Evolutionary conservation across 2,329 filamentous ascomycete genomes (phyloP).

Genomic region (Verticillium alfalfae): DNA sequence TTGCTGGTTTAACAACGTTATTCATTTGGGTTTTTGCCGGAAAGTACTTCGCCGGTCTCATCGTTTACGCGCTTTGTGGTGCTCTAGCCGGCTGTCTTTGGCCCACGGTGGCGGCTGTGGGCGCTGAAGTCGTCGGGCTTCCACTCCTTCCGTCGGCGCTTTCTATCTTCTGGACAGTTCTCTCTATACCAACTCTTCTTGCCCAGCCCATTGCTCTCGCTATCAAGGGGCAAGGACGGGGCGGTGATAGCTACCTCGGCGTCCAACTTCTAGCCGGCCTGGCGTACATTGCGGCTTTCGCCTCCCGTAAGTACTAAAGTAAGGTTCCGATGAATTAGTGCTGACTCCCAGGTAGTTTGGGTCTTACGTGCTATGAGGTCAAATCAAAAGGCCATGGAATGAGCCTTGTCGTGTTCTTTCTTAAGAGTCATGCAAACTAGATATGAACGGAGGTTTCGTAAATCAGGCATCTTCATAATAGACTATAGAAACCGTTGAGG

Average conservation of each 20-base stretch:
- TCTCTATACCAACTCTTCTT: slow-evolving; percentile 67
- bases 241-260: slow-evolving; percentile 39
- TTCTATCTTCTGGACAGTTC: slow-evolving; percentile 65
- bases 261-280: slow-evolving; percentile 55
- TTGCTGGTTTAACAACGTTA: slow-evolving; percentile 59
- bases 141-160: slow-evolving; percentile 61
- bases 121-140: slow-evolving; percentile 69
- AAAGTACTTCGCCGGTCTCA: slow-evolving; percentile 56
- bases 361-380: too few relatives aligned
- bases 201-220: slow-evolving; percentile 59
- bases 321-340: too few relatives aligned
- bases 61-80: slow-evolving; percentile 67
- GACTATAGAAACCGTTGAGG: too few relatives aligned
- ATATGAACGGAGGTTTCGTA: too few relatives aligned
- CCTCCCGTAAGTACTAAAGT: slow-evolving; percentile 28
- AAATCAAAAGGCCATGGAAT: too few relatives aligned
- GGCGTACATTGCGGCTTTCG: slow-evolving; percentile 52
- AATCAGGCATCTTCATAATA: too few relatives aligned
- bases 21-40: slow-evolving; percentile 70
- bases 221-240: slow-evolving; percentile 33
- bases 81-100: slow-evolving; percentile 67
- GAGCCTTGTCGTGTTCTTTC: too few relatives aligned
- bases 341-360: too few relatives aligned
- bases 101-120: slow-evolving; percentile 63
- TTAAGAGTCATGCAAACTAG: too few relatives aligned